Evolutionary conservation across 2,329 filamentous ascomycete species (phyloP).

Genomic region (Apiospora saccharicola): DNA sequence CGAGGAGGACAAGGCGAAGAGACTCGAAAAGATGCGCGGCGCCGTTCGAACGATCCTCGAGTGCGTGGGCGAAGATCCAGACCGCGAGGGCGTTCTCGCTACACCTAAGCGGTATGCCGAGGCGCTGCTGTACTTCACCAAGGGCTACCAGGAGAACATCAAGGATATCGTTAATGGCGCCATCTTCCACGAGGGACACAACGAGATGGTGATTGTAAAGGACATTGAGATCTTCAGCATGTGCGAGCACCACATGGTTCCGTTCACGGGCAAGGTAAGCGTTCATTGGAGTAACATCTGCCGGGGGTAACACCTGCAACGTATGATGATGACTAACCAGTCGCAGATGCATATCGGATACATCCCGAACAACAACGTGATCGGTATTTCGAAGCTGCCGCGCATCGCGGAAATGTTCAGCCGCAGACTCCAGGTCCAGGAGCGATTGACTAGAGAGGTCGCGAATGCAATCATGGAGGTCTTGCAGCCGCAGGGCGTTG

Average conservation of each 20-base stretch:
- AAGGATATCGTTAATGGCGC: conserved; percentile 90
- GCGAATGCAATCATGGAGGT: conserved; percentile 93
- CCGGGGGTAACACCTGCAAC: background rate
- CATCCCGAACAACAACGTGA: conserved; percentile 86
- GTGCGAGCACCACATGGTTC: conserved; percentile 97
- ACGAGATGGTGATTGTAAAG: conserved; percentile 97
- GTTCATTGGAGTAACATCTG: background rate
- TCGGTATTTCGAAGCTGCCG: conserved; percentile 94
- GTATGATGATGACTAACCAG: conserved; percentile 4
- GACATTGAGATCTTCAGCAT: conserved; percentile 95
- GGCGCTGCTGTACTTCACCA: conserved; percentile 94
- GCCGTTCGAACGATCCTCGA: conserved; percentile 73
- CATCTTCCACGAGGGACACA: conserved; percentile 95
- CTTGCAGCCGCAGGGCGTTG: conserved; percentile 91
- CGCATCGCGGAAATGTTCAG: conserved; percentile 98
- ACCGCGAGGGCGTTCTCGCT: conserved; percentile 69
- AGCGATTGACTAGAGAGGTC: conserved; percentile 94
- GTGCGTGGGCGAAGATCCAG: conserved; percentile 73
- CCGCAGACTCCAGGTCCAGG: conserved; percentile 92
- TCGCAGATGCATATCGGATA: conserved; percentile 97
- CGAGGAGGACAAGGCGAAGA: conserved; percentile 55
- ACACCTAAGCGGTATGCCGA: conserved; percentile 91
- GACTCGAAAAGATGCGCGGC: conserved; percentile 65
- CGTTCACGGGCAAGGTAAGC: conserved; percentile 89
- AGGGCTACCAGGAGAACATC: conserved; percentile 95